Evolutionary conservation across 2,329 filamentous ascomycete genomes (phyloP).

Genomic region (Xylariaceae sp.): DNA sequence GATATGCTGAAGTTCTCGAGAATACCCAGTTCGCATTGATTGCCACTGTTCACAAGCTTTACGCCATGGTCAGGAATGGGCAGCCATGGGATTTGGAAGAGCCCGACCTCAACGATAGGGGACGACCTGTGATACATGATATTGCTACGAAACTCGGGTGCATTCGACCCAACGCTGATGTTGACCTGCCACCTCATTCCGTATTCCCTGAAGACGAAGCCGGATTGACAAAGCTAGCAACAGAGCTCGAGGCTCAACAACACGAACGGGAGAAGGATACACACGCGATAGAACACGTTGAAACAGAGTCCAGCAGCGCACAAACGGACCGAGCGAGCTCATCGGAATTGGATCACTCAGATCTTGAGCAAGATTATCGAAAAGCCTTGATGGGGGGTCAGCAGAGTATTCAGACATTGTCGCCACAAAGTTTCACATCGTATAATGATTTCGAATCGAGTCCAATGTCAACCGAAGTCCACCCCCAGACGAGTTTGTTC

Average conservation of each 20-base stretch:
- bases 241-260: constrained; percentile 48
- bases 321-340: constrained; percentile 48
- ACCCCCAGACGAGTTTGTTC: constrained; percentile 22
- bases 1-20: constrained; percentile 61
- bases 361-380: constrained; percentile 52
- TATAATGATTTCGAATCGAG: constrained; percentile 39
- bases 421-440: constrained; percentile 46
- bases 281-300: constrained; percentile 25
- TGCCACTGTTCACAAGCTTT: constrained; percentile 62
- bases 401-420: constrained; percentile 43
- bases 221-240: constrained; percentile 52
- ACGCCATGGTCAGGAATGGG: constrained; percentile 56
- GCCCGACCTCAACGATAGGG: constrained; percentile 58
- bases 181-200: constrained; percentile 52
- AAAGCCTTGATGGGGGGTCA: constrained; percentile 40
- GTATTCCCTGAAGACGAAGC: constrained; percentile 60
- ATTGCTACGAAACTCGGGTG: constrained; percentile 61
- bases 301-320: constrained; percentile 32
- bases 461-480: constrained; percentile 22
- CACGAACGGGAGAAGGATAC: constrained; percentile 31
- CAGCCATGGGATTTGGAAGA: constrained; percentile 60
- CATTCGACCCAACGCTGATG: constrained; percentile 58
- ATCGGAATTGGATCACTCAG: constrained; percentile 51
- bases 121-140: constrained; percentile 61
- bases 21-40: constrained; percentile 62